These are phyloP conservation scores for Poronia punctata DNA, from an alignment of 495 filamentous ascomycete species.

Conservation along the genomic window DNA sequence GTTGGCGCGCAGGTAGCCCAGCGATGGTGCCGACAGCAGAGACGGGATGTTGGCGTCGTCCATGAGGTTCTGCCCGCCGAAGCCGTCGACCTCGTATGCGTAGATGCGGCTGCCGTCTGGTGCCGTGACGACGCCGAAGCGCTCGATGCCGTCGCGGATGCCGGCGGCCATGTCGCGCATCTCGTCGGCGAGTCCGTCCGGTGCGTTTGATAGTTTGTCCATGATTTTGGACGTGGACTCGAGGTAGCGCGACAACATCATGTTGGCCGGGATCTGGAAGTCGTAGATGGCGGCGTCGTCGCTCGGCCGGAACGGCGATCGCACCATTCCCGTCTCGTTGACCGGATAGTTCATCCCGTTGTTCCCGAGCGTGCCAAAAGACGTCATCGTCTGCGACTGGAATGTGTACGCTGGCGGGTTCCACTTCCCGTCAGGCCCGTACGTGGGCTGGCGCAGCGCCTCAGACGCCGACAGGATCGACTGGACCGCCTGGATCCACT, in stretches of 20 bases:
- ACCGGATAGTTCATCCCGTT: conserved; percentile 55
- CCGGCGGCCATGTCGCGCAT: conserved; percentile 47
- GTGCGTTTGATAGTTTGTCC: conserved; percentile 38
- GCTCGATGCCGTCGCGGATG: conserved; percentile 47
- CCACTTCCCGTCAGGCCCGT: conserved; percentile 48
- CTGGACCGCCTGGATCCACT: conserved; percentile 51
- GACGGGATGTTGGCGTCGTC: conserved; percentile 59
- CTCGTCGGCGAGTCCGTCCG: conserved; percentile 34
- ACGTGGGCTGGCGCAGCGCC: conserved; percentile 55
- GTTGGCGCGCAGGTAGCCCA: conserved; percentile 37
- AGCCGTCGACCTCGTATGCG: conserved; percentile 58
- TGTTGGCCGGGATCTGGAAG: conserved; percentile 54
- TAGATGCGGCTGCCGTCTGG: conserved; percentile 38
- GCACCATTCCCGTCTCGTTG: conserved; percentile 53
- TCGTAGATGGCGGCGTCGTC: conserved; percentile 56
- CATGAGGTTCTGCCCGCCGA: conserved; percentile 46
- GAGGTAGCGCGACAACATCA: conserved; percentile 59
- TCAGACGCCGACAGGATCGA: conserved; percentile 48
- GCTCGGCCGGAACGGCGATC: conserved; percentile 56
- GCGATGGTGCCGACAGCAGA: conserved; percentile 47
- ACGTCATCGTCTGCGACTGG: conserved; percentile 47
- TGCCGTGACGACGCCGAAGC: conserved; percentile 36
- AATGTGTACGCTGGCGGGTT: conserved; percentile 50
- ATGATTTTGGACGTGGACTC: conserved; percentile 48
- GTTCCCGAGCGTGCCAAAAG: conserved; percentile 55